Evolutionary conservation across 1,284 basidiomycete species (phyloP).

Genomic region (Abortiporus biennis): DNA sequence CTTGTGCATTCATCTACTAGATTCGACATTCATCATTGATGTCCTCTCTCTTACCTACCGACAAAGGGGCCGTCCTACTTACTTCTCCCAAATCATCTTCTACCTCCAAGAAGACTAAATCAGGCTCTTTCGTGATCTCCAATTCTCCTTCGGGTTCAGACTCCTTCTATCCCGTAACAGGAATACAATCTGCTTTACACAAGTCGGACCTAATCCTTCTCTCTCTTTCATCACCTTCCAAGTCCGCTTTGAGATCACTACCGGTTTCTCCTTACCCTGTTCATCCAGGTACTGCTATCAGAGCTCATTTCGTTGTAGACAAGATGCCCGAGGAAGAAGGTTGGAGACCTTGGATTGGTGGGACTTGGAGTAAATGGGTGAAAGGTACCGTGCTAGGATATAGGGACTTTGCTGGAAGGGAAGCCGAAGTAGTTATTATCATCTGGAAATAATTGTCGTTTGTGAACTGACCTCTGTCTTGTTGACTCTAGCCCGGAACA

Average conservation of each 20-base stretch:
- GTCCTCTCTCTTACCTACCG: conserved; percentile 15
- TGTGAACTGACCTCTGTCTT: conserved; percentile 1
- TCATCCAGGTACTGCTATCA: conserved; percentile 40
- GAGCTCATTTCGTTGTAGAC: conserved; percentile 50
- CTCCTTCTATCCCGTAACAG: conserved; percentile 37
- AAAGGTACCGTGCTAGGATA: conserved; percentile 49
- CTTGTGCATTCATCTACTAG: conserved; percentile 20
- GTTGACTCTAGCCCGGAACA: conserved; percentile 48
- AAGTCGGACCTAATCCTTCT: conserved; percentile 54
- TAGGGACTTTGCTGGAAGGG: conserved; percentile 50
- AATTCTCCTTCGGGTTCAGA: conserved; percentile 14
- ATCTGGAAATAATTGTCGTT: background rate
- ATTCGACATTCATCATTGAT: conserved; percentile 38
- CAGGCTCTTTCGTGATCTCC: conserved; percentile 41
- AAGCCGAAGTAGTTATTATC: conserved; percentile 41
- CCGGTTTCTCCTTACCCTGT: conserved; percentile 69
- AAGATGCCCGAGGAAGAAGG: conserved; percentile 34
- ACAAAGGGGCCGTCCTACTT: conserved; percentile 16
- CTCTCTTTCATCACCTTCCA: conserved; percentile 22
- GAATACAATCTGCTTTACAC: conserved; percentile 52
- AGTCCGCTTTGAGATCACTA: conserved; percentile 34
- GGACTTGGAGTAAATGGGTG: conserved; percentile 51
- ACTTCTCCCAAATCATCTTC: no score
- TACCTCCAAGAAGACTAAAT: conserved; percentile 16
- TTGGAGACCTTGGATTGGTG: conserved; percentile 48